Evolutionary conservation across 2,329 filamentous ascomycete species (phyloP).

Genomic region (Hortaea werneckii): DNA sequence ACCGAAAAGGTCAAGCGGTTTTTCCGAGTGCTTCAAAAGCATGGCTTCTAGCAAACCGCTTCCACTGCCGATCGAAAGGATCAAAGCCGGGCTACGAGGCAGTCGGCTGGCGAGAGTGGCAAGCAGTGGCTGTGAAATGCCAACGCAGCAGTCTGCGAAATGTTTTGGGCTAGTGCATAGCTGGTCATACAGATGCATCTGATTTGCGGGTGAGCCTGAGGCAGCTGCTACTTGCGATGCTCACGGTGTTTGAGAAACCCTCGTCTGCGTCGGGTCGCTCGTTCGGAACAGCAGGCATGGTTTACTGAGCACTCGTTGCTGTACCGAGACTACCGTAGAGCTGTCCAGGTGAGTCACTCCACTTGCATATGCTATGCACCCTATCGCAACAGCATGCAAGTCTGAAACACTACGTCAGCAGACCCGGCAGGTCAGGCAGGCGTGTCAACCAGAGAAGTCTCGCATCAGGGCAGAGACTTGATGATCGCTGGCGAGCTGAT

Average conservation of each 20-base stretch:
- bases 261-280: too few species aligned
- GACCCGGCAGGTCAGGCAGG: background rate
- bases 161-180: background rate
- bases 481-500: too few species aligned
- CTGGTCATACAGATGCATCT: background rate
- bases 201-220: too few species aligned
- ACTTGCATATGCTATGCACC: constrained; percentile 7
- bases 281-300: too few species aligned
- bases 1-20: constrained; percentile 29
- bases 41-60: constrained; percentile 41
- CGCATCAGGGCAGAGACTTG: too few species aligned
- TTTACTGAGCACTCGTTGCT: too few species aligned
- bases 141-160: constrained; percentile 17
- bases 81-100: constrained; percentile 10
- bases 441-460: too few species aligned
- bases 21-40: constrained; percentile 24
- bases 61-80: constrained; percentile 38
- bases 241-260: background rate
- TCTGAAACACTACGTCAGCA: constrained; percentile 9
- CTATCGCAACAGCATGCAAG: constrained; percentile 1
- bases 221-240: background rate
- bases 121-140: constrained; percentile 15
- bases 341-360: constrained; percentile 11
- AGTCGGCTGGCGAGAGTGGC: constrained; percentile 9
- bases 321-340: background rate